Conservation (phyloP, 371 early-diverging fungal genomes). For the Mortierella sp. region DNA sequence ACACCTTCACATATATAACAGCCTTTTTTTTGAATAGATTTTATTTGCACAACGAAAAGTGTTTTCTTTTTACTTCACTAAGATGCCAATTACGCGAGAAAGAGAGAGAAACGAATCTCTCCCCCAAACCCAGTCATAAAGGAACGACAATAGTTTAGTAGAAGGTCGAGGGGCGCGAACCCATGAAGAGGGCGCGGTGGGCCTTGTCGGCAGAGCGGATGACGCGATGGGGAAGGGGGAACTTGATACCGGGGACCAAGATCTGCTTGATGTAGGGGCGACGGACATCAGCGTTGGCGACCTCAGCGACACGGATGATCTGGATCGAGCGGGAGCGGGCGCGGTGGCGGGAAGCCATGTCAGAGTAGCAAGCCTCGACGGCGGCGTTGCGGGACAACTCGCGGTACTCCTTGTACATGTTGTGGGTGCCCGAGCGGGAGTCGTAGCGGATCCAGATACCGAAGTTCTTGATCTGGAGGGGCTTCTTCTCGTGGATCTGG, state of each 20-base stretch:
- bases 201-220: conserved; percentile 80
- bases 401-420: conserved; percentile 99
- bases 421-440: conserved; percentile 99
- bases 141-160: conserved; percentile 59
- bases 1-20: background rate
- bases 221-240: conserved; percentile 99
- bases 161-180: conserved; percentile 94
- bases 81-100: conserved; percentile 11
- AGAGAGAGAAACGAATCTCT: background rate
- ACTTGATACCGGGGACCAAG: conserved; percentile 89
- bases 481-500: conserved; percentile 97
- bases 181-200: conserved; percentile 86
- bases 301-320: conserved; percentile 97
- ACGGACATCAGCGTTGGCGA: conserved; percentile 92
- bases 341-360: conserved; percentile 99
- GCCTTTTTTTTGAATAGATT: background rate
- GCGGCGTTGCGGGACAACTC: conserved; percentile 96
- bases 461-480: conserved; percentile 97
- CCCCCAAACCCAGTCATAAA: background rate
- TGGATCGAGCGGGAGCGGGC: conserved; percentile 98
- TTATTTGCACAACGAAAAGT: conserved; percentile 15
- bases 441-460: conserved; percentile 99
- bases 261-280: conserved; percentile 98
- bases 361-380: conserved; percentile 98
- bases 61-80: conserved; percentile 12